Evolutionary conservation across 345 rosid genomes (phyloP).

Genomic region (Linum trigynum): DNA sequence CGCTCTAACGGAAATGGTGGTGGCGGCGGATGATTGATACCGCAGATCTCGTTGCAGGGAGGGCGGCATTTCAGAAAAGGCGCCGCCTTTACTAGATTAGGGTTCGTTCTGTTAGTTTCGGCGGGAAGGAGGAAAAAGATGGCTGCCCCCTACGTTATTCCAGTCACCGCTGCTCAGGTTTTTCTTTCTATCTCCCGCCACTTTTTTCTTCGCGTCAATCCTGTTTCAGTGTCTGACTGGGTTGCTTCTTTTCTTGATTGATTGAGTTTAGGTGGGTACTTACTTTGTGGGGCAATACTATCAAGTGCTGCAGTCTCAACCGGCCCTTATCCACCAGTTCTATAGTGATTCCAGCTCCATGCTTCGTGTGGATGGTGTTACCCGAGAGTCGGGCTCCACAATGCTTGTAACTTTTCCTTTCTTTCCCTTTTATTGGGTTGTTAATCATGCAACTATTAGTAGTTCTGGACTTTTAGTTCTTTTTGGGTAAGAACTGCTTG

Average conservation of each 20-base stretch:
- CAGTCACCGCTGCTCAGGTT: conserved; percentile 46
- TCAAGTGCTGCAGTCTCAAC: conserved; percentile 35
- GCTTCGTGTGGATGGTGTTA: conserved; percentile 37
- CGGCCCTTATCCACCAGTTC: conserved; percentile 35
- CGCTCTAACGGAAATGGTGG: conserved; percentile 1
- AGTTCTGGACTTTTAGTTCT: no score
- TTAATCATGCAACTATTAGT: neutral
- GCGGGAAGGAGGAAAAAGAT: conserved; percentile 14
- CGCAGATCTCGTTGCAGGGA: conserved; percentile 13
- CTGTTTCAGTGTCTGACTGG: neutral
- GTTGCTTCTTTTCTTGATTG: neutral
- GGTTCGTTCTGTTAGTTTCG: conserved; percentile 19
- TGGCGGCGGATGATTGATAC: neutral
- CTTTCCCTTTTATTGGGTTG: neutral
- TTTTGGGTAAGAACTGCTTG: no score
- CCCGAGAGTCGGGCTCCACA: conserved; percentile 29
- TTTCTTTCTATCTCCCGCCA: neutral
- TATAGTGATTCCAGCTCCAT: conserved; percentile 38
- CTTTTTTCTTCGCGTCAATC: neutral
- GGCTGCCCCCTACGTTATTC: conserved; percentile 34
- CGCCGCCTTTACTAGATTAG: neutral
- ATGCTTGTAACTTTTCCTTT: conserved; percentile 27
- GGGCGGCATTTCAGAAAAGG: neutral
- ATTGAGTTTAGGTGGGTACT: conserved; percentile 35
- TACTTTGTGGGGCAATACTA: conserved; percentile 46